A percentile compares a stretch with the other conserved stretches of the same genome.
These are phyloP conservation scores for Leptodontidium sp. DNA, from an alignment of 2,329 filamentous ascomycete genomes.

Conservation along the genomic window DNA sequence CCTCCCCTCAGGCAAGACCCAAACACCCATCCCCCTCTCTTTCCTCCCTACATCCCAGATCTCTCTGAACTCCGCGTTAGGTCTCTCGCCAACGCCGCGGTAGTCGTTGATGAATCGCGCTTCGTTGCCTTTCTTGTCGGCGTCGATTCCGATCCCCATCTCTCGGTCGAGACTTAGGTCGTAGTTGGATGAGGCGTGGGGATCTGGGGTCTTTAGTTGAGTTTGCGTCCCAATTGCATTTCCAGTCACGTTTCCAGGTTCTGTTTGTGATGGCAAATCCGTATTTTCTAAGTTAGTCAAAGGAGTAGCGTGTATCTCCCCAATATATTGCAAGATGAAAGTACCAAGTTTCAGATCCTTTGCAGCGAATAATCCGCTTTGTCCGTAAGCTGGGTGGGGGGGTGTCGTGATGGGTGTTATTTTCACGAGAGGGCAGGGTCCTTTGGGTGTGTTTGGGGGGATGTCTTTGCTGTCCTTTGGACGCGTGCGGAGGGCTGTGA, in stretches of 20 bases:
- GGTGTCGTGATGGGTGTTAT: slow-evolving; percentile 61
- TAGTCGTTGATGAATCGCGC: slow-evolving; percentile 74
- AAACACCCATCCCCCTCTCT: slow-evolving; percentile 65
- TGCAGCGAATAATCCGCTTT: slow-evolving; percentile 67
- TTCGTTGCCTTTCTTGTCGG: slow-evolving; percentile 65
- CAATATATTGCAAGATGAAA: slow-evolving; percentile 69
- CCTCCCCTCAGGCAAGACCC: slow-evolving; percentile 58
- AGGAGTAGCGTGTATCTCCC: slow-evolving; percentile 59
- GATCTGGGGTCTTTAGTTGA: slow-evolving; percentile 24
- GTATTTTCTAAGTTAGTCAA: not conserved
- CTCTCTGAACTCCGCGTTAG: slow-evolving; percentile 60
- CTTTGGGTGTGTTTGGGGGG: slow-evolving; percentile 49
- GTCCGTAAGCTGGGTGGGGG: slow-evolving; percentile 64
- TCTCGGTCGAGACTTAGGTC: slow-evolving; percentile 70
- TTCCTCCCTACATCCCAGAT: slow-evolving; percentile 62
- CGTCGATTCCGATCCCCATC: slow-evolving; percentile 66
- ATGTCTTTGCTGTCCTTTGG: slow-evolving; percentile 46
- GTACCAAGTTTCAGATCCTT: slow-evolving; percentile 60
- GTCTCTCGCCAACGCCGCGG: slow-evolving; percentile 57
- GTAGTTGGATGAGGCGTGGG: slow-evolving; percentile 63
- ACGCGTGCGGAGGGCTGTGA: slow-evolving; percentile 35
- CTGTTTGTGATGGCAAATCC: slow-evolving; percentile 13
- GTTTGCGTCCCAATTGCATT: not conserved
- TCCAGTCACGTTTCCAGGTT: not conserved
- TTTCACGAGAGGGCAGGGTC: slow-evolving; percentile 58